These are phyloP conservation scores for Hapsidospora chrysogenum DNA, from an alignment of 495 filamentous ascomycete genomes.

Conservation along the genomic window DNA sequence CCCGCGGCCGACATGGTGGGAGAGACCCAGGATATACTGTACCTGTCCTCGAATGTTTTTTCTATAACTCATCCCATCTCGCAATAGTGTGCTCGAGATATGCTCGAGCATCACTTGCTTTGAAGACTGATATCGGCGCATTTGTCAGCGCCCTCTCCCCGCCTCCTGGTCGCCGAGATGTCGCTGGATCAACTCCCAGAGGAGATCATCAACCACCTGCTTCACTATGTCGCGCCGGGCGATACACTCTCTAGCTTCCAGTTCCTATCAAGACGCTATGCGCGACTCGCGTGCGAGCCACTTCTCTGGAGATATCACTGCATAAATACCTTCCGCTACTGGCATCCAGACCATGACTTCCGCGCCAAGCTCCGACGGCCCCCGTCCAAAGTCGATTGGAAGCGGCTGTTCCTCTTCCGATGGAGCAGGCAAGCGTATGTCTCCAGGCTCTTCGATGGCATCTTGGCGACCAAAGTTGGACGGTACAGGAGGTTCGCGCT, in stretches of 20 bases:
- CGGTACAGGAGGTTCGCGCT: constrained; percentile 51
- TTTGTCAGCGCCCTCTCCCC: no score
- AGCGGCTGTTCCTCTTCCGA: constrained; percentile 46
- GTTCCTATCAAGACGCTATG: constrained; percentile 44
- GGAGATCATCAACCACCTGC: constrained; percentile 56
- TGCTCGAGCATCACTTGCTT: no score
- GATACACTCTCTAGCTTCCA: constrained; percentile 33
- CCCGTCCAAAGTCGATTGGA: constrained; percentile 59
- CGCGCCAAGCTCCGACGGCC: constrained; percentile 28
- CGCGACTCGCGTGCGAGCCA: constrained; percentile 46
- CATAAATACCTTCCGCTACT: constrained; percentile 44
- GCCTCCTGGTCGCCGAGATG: no score
- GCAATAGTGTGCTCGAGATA: no score
- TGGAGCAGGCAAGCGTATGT: constrained; percentile 35
- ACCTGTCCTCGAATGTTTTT: no score
- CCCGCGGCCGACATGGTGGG: no score
- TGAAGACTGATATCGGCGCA: no score
- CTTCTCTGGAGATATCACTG: constrained; percentile 73
- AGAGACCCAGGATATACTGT: no score
- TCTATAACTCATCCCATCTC: no score
- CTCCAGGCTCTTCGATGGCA: constrained; percentile 44
- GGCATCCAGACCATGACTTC: constrained; percentile 53
- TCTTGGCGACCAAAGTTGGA: constrained; percentile 48
- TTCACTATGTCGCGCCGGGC: constrained; percentile 40
- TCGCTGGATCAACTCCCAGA: constrained; percentile 39